Base-by-base conservation (phyloP, 345 rosid genomes). In the Moringa oleifera region DNA sequence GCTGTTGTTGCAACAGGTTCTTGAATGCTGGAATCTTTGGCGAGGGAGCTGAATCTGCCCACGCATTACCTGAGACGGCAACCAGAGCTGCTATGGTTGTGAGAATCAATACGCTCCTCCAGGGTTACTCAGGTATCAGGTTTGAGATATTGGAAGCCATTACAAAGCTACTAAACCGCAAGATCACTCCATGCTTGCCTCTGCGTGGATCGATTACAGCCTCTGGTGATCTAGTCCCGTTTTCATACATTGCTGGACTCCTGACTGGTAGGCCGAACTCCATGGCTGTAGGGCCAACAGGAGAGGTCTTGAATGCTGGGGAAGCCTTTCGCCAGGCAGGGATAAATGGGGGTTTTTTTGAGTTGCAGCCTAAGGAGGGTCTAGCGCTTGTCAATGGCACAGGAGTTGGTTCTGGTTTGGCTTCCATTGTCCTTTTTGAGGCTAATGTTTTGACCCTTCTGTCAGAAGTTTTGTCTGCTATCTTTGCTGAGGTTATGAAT, bases 61-160 rank as follows among this genome's bases (percentile, higher is more conserved):
- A 81, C 66, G 77, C 82, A 3, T 65, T 87, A 59, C 82, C 94
- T 8, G 83, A 75, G 53, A 58, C 88, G 0, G 55, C 88, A 1
- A 85, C 85, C 0, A 75, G 88, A 70, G 94, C 94, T 0, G 90
- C 88, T 0, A 87, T 87, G 94, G 76, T 84, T 31, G 90, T 82
- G 5, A 74, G 94, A 68, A 77, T 84, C 75, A 87, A 87, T 73
- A 84, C 94, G 18, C 88, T 85, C 21, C 82, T 87, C 68, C 88
- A 81, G 67, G 90, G 94, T 18, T 87, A 84, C 72, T 87, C 90
- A 0, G 90, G 90, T 17, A 87, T 87, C 64, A 73, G 94, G 22
- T 87, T 87, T 4, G 86, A 87, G 58, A 82, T 87, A 55, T 68
- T 87, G 24, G 94, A 87, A 64, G 85, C 94, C 22, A 79, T 87